Base-by-base conservation (phyloP, 768 basidiomycete genomes). In the Leucosporidium creatinivorum region DNA sequence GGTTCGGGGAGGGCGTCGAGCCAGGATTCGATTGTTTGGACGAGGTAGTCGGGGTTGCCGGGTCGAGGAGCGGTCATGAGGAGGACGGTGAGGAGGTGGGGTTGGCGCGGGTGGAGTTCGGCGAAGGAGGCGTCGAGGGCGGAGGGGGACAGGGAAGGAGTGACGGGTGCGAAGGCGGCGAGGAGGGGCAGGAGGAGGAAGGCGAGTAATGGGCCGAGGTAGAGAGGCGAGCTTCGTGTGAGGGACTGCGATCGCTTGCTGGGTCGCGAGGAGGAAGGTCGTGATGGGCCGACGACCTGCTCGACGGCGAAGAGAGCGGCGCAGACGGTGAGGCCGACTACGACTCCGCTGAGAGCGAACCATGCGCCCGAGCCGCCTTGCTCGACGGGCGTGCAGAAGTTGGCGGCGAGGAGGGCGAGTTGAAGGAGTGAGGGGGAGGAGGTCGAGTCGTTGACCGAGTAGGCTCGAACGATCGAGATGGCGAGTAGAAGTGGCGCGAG, bases 11-110 rank as follows among this genome's bases (percentile, higher is more conserved):
- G 61, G n/a, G 66, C 66, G 61, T 31, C 61, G 39, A 67, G 61
- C 66, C 66, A 67, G 9, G 28, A 33, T n/a, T 51, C 48, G 61
- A 67, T n/a, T 4, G 66, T 62, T 17, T 54, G 66, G 17, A 58
- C 3, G 57, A 67, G 66, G 31, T 52, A 63, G 57, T 67, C 66
- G 49, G 66, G 66, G 57, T 58, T 59, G 28, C 66, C 61, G 8
- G 66, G 66, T 2, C 66, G 66, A 13, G 66, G 66, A 2, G 66
- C 66, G 21, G 66, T 67, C 61, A 67, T 62, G 30, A 67, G 66
- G 51, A 67, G 66, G 50, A 67, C 59, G 28, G 66, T 67, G 61
- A 67, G 61, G 50, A 67, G 66, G 30, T 39, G 28, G 12, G 48
- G 28, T 13, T 62, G 26, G 0, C 12, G 3, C 0, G 50, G 61